These are phyloP conservation scores for Raphanus raphanistrum DNA, from an alignment of 345 rosid genomes.

Conservation along the genomic window DNA sequence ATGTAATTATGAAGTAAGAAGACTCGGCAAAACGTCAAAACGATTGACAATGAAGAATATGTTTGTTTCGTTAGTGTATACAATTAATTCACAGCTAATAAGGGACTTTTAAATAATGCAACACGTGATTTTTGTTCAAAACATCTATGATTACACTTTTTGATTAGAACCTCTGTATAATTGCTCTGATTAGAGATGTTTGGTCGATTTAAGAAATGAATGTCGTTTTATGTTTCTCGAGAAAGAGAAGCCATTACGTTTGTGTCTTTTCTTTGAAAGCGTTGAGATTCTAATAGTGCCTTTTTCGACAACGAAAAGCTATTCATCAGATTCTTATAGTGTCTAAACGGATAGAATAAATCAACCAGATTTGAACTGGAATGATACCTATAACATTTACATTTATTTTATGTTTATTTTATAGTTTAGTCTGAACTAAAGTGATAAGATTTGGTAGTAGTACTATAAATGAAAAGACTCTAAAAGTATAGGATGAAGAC, in stretches of 20 bases:
- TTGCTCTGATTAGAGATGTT: slow-evolving; percentile 19
- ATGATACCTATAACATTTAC: not conserved
- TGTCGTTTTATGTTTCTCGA: slow-evolving; percentile 23
- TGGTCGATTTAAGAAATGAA: slow-evolving; percentile 13
- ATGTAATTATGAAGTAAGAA: slow-evolving; percentile 2
- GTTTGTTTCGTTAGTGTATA: not conserved
- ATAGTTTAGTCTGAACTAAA: not conserved
- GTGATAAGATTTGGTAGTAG: not conserved
- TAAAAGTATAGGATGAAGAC: not conserved
- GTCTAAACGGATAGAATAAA: too few relatives aligned
- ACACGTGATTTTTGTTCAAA: slow-evolving; percentile 16
- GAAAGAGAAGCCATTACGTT: slow-evolving; percentile 27
- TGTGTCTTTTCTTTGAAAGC: slow-evolving; percentile 23
- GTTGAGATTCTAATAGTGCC: slow-evolving; percentile 15
- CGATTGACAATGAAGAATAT: not conserved
- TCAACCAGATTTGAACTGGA: too few relatives aligned
- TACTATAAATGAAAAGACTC: not conserved
- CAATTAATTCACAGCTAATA: not conserved
- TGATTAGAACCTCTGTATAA: slow-evolving; percentile 2
- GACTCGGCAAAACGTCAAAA: slow-evolving; percentile 10
- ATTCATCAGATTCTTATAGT: too few relatives aligned
- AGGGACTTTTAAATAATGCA: not conserved
- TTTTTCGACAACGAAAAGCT: too few relatives aligned
- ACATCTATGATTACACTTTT: not conserved
- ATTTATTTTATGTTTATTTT: not conserved